Conservation (phyloP, 2,329 filamentous ascomycete genomes). For the Passalora sequoiae region DNA sequence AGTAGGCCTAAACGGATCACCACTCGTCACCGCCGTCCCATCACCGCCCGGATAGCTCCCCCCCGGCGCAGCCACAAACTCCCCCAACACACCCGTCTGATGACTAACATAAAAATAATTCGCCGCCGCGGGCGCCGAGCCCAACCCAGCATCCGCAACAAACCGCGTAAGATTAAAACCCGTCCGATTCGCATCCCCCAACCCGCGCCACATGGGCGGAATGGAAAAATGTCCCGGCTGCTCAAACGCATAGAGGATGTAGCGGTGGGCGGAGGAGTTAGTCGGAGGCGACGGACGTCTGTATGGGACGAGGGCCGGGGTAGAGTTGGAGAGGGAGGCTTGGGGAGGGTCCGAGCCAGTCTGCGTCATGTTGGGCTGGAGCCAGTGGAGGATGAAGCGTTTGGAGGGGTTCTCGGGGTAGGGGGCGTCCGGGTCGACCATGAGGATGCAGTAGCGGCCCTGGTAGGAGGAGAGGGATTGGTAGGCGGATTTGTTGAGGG, state of each 20-base stretch:
- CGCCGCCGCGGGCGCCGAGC: conserved; percentile 12
- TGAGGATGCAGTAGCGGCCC: conserved; percentile 11
- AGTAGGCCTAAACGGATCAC: conserved; percentile 12
- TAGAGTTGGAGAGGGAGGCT: conserved; percentile 4
- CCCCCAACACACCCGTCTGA: conserved; percentile 9
- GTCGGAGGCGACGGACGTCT: conserved; percentile 9
- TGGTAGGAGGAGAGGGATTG: conserved; percentile 12
- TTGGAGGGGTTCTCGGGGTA: conserved; percentile 12
- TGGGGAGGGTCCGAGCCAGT: neutral
- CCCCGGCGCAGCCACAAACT: conserved; percentile 10
- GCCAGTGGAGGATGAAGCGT: conserved; percentile 15
- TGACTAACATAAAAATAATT: conserved; percentile 15
- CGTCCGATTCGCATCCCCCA: conserved; percentile 7
- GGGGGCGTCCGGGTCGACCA: conserved; percentile 16
- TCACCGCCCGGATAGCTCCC: conserved; percentile 9
- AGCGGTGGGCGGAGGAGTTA: conserved; percentile 13
- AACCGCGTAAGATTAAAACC: conserved; percentile 13
- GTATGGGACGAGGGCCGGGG: conserved; percentile 7
- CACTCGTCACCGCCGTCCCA: conserved; percentile 13
- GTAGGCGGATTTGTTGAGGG: conserved; percentile 9
- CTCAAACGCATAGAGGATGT: conserved; percentile 15
- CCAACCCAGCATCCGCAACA: conserved; percentile 10
- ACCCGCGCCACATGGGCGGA: conserved; percentile 10
- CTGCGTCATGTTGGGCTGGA: conserved; percentile 9
- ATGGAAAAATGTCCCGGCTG: conserved; percentile 11